Evolutionary conservation across 2,329 filamentous ascomycete species (phyloP), one percentile per base, ranked within the genome.

Genomic region (Trichoderma sp.): DNA sequence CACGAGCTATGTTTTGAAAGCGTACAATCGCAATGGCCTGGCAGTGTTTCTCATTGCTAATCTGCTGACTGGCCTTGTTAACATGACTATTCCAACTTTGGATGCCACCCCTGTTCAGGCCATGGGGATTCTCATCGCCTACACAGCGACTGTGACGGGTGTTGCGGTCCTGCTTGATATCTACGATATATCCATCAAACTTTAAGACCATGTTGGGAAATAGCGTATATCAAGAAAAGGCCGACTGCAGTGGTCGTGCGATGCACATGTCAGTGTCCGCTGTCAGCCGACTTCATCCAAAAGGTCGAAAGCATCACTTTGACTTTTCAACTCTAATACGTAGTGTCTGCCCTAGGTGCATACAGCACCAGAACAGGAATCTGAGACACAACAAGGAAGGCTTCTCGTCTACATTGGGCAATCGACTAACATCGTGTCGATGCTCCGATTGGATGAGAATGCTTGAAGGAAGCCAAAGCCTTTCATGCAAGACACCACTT

Each of bases 11-110:
- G 85, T 98, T n/a, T 82, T 98, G 71, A 85, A 89, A 57, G 92
- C 93, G 0, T 96, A 91, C 77, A 99, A 99, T 77, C 87, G 91
- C 66, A 97, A 97, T 75, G 94, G 96, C 0, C 83, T 99, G 58
- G 89, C 88, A 0, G 80, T 98, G 0, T 99, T 99, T 77, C 80
- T 99, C 70, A 76, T 94, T 47, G 94, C 96, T 2, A 99, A 99
- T 77, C 80, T 99, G 58, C 80, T 97, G 71, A 99, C 96, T 0
- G 96, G 96, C 0, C 77, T 93, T 19, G 91, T 98, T 66, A 99
- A 99, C 78, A 84, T 99, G 85, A 92, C 90, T 4, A 80, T 98
- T 67, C 90, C 91, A 49, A 99, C 96, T 3, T 81, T 98, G 72
- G 87, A 95, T 77, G 88, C 91, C 72, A 85, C 84, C 5, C 86